phyloP scores from a whole-genome alignment of 1,139 yeast species.

The Pichia sp. region DNA sequence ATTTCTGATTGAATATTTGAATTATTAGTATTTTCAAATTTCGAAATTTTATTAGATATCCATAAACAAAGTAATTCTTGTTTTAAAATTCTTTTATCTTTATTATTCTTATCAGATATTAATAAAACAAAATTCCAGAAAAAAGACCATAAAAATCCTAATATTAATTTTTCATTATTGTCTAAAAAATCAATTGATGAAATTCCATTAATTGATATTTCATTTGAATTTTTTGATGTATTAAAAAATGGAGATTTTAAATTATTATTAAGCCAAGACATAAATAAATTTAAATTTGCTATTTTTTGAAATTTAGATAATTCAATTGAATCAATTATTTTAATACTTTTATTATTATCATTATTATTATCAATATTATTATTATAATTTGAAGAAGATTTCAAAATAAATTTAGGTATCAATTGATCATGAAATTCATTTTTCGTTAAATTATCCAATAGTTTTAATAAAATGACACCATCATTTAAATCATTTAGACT shows the following conservation, averaged over 20 bases:
- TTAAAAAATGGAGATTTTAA: slow-evolving; percentile 36
- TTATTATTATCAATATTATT: not conserved
- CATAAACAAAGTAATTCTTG: slow-evolving; percentile 1
- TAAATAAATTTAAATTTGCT: slow-evolving; percentile 54
- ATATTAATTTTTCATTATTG: slow-evolving; percentile 55
- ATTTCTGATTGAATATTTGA: too few species aligned
- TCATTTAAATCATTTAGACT: too few species aligned
- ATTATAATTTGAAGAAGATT: too few species aligned
- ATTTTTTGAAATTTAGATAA: slow-evolving; percentile 49
- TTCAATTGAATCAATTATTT: not conserved
- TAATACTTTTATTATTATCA: not conserved
- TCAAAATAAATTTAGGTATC: too few species aligned
- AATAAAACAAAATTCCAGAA: slow-evolving; percentile 19
- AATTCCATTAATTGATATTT: slow-evolving; percentile 31
- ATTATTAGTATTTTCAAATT: too few species aligned
- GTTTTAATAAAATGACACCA: too few species aligned
- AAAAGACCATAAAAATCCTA: slow-evolving; percentile 55
- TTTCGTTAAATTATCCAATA: too few species aligned
- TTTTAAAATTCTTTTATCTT: not conserved
- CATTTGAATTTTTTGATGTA: not conserved
- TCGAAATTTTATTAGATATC: not conserved
- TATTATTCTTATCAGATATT: not conserved
- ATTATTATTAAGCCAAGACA: slow-evolving; percentile 48
- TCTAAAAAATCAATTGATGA: slow-evolving; percentile 67
- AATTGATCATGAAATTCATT: too few species aligned